phyloP scores from a whole-genome alignment of 2,329 filamentous ascomycete species.

The Cordyceps militaris region DNA sequence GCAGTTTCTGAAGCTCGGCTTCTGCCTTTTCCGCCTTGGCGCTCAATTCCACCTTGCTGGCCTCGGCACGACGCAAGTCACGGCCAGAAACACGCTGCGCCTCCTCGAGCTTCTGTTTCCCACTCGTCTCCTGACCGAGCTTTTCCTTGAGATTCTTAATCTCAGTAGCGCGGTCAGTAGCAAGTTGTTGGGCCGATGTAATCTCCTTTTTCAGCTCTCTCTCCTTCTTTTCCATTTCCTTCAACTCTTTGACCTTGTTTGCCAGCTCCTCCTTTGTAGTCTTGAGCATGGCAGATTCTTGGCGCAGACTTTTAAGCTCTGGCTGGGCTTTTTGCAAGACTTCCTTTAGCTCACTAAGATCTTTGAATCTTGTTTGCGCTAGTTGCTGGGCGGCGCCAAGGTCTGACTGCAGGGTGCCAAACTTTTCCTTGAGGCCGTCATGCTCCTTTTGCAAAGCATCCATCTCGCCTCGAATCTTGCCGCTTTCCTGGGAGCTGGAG shows the following conservation, averaged over 20 bases:
- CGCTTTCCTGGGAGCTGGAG: conserved; percentile 35
- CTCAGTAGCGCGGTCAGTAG: conserved; percentile 69
- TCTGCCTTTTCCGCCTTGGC: conserved; percentile 65
- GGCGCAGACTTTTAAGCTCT: conserved; percentile 71
- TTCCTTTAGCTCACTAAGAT: conserved; percentile 72
- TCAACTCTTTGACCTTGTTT: conserved; percentile 52
- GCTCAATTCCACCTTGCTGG: conserved; percentile 69
- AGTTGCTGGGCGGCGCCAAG: conserved; percentile 80
- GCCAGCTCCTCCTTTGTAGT: conserved; percentile 67
- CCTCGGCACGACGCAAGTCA: conserved; percentile 70
- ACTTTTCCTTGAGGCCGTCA: conserved; percentile 63
- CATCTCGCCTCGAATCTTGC: conserved; percentile 56
- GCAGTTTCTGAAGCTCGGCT: conserved; percentile 62
- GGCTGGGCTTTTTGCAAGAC: conserved; percentile 78
- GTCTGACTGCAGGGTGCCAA: conserved; percentile 68
- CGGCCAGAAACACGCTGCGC: conserved; percentile 65
- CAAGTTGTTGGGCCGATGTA: conserved; percentile 58
- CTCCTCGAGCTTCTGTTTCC: conserved; percentile 70
- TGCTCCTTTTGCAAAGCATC: conserved; percentile 46
- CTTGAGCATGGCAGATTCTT: conserved; percentile 70
- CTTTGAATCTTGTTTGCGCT: conserved; percentile 80
- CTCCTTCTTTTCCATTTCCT: conserved; percentile 72
- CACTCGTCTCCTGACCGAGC: conserved; percentile 65
- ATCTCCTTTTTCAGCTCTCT: conserved; percentile 74
- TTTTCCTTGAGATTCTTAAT: conserved; percentile 73